These are phyloP conservation scores for Mycosarcoma maydis DNA, from an alignment of 1,284 basidiomycete species.

Conservation along the genomic window DNA sequence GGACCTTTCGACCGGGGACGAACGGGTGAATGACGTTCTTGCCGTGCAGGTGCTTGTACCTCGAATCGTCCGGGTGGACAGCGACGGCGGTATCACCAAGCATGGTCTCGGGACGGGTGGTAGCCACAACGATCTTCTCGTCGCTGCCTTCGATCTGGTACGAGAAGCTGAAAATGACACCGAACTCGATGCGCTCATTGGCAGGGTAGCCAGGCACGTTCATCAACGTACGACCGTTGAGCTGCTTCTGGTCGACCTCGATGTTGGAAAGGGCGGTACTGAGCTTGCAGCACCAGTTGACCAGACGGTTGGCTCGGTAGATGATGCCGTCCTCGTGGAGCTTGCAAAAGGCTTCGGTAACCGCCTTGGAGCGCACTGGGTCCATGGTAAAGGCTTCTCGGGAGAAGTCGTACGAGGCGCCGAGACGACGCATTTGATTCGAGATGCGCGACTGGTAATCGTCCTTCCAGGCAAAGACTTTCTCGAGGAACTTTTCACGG, in stretches of 20 bases:
- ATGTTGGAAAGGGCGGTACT: slow-evolving; percentile 97
- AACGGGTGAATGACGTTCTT: slow-evolving; percentile 94
- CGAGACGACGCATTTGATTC: slow-evolving; percentile 86
- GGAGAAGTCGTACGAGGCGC: slow-evolving; percentile 93
- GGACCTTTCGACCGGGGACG: slow-evolving; percentile 79
- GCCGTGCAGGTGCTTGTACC: slow-evolving; percentile 96
- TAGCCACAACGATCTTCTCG: slow-evolving; percentile 91
- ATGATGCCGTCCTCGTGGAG: slow-evolving; percentile 92
- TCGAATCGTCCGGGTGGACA: slow-evolving; percentile 89
- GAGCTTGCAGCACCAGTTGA: slow-evolving; percentile 97
- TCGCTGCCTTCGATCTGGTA: slow-evolving; percentile 88
- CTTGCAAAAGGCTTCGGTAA: slow-evolving; percentile 88
- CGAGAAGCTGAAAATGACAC: slow-evolving; percentile 93
- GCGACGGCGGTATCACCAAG: slow-evolving; percentile 97
- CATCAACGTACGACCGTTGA: slow-evolving; percentile 87
- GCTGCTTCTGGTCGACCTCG: slow-evolving; percentile 94
- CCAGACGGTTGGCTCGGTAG: slow-evolving; percentile 95
- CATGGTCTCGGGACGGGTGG: slow-evolving; percentile 99
- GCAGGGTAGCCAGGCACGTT: slow-evolving; percentile 91
- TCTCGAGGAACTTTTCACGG: slow-evolving; percentile 88
- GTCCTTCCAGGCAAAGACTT: slow-evolving; percentile 96
- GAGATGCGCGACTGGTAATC: slow-evolving; percentile 93
- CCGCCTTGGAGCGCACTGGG: slow-evolving; percentile 75
- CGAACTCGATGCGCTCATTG: slow-evolving; percentile 97
- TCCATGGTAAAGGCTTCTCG: slow-evolving; percentile 96